Evolutionary conservation across 1,284 basidiomycete genomes (phyloP).

Genomic region (Tilletia caries): DNA sequence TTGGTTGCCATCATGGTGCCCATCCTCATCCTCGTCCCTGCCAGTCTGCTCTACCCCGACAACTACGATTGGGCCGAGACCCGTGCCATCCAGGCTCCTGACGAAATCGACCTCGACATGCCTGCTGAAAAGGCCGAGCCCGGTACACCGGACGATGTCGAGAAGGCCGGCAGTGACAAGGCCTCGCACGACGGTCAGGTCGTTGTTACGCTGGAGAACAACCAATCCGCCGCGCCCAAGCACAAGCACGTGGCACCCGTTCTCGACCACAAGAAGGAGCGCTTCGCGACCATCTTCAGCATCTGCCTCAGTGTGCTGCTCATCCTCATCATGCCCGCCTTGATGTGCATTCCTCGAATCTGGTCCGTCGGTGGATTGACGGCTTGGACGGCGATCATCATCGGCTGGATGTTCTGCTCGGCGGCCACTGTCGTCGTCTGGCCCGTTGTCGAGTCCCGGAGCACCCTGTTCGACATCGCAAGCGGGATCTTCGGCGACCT

Average conservation of each 20-base stretch:
- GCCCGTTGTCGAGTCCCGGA: constrained; percentile 76
- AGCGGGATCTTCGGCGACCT: constrained; percentile 60
- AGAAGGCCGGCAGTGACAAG: constrained; percentile 2
- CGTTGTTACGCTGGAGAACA: not conserved
- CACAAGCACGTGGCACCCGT: constrained; percentile 22
- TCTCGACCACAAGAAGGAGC: constrained; percentile 30
- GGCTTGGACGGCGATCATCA: constrained; percentile 58
- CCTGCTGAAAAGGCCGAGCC: not conserved
- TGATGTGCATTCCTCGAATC: constrained; percentile 36
- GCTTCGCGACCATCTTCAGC: constrained; percentile 4
- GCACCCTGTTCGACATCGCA: constrained; percentile 63
- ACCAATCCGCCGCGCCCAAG: not conserved
- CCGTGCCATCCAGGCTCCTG: constrained; percentile 44
- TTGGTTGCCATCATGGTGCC: constrained; percentile 78
- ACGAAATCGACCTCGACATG: constrained; percentile 23
- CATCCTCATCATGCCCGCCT: constrained; percentile 33
- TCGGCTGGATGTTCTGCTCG: constrained; percentile 78
- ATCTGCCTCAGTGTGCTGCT: constrained; percentile 29
- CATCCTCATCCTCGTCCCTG: constrained; percentile 67
- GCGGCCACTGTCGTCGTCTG: constrained; percentile 69
- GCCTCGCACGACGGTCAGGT: constrained; percentile 2
- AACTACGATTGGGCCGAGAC: constrained; percentile 46
- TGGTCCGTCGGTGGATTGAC: constrained; percentile 43
- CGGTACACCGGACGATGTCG: constrained; percentile 11
- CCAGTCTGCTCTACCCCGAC: constrained; percentile 36